Conservation (phyloP, 176 grass and related monocot genomes). For the Echinochloa phyllopogon region DNA sequence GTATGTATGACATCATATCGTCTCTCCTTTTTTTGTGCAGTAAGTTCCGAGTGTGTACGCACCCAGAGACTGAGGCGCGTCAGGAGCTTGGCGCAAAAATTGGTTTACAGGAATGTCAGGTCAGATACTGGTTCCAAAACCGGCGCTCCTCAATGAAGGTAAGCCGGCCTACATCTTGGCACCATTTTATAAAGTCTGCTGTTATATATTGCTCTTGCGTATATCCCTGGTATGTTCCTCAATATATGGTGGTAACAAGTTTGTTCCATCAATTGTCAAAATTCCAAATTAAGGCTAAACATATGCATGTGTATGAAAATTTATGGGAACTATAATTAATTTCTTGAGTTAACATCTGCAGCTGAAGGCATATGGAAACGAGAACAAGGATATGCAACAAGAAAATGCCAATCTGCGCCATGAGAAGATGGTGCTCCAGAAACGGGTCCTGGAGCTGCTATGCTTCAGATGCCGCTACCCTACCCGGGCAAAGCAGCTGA, state of each 20-base stretch:
- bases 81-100: constrained; percentile 1
- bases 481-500: not conserved
- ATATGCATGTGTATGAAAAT: not conserved
- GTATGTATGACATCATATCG: not conserved
- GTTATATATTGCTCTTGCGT: not conserved
- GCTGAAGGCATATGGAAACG: not conserved
- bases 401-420: not conserved
- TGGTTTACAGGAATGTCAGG: not conserved
- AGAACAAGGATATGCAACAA: not conserved
- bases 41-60: not conserved
- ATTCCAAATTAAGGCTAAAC: not conserved
- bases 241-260: not conserved
- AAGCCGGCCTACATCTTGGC: not conserved
- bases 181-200: too few relatives aligned
- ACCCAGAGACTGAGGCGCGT: not conserved
- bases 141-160: constrained; percentile 22
- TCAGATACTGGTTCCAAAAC: constrained; percentile 54
- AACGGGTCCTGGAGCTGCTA: not conserved
- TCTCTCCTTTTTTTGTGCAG: not conserved
- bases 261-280: not conserved
- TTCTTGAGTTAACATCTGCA: not conserved
- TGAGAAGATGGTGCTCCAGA: not conserved
- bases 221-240: not conserved
- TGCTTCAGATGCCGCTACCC: constrained; percentile 3
- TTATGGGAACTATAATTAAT: not conserved